Conservation (phyloP, 163 green algal species). For the Scenedesmus sp. region DNA sequence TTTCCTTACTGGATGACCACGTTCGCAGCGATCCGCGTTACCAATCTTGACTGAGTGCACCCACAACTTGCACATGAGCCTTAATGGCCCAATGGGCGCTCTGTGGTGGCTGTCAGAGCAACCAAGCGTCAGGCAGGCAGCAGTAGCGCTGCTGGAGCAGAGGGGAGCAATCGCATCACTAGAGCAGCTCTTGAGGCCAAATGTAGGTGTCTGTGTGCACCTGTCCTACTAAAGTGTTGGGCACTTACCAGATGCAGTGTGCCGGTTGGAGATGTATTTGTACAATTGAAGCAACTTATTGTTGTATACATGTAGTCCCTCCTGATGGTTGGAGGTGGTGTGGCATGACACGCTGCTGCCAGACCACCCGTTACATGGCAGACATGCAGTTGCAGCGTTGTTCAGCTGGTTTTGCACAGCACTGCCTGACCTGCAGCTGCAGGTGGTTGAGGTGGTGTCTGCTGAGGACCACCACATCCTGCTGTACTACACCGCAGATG, state of each 20-base stretch:
- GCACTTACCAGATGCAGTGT: too few species aligned
- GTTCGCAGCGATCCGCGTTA: background rate
- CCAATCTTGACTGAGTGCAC: background rate
- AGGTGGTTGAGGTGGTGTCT: background rate
- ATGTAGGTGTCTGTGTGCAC: background rate
- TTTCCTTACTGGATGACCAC: background rate
- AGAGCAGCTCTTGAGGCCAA: background rate
- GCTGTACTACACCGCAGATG: conserved; percentile 32
- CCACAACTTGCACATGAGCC: background rate
- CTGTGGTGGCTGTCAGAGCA: background rate
- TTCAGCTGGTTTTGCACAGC: background rate
- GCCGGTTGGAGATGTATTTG: too few species aligned
- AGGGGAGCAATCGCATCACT: background rate
- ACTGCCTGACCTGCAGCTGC: background rate
- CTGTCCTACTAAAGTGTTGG: background rate
- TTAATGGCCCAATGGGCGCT: background rate
- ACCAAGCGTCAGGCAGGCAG: background rate
- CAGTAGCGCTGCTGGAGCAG: background rate
- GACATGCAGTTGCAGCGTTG: background rate
- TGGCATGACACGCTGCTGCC: conserved; percentile 36
- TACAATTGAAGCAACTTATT: too few species aligned
- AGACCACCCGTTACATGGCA: background rate
- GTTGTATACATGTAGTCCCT: too few species aligned
- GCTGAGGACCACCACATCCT: conserved; percentile 19
- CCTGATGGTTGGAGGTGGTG: background rate